Evolutionary conservation across 108 stramenopile species (phyloP).

Genomic region (Nannochloropsis salina): DNA sequence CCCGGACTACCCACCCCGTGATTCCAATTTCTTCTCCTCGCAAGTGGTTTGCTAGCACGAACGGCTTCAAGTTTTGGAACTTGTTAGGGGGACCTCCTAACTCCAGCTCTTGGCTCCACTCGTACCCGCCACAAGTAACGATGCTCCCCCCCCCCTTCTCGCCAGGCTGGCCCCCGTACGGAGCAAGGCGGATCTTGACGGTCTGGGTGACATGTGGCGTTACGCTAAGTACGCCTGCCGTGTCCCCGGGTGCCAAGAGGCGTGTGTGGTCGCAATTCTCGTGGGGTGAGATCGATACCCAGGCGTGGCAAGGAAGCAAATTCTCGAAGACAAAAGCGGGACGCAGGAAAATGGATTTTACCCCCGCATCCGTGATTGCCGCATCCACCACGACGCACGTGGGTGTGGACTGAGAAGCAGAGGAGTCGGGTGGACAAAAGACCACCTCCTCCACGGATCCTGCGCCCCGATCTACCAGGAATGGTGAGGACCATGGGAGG

Average conservation of each 20-base stretch:
- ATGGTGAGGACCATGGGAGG: background rate
- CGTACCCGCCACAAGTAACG: background rate
- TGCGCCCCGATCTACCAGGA: background rate
- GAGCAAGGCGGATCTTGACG: background rate
- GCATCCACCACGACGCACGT: constrained; percentile 2
- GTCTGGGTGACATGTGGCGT: background rate
- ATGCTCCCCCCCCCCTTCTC: background rate
- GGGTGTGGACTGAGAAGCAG: background rate
- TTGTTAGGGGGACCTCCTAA: background rate
- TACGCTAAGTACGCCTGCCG: background rate
- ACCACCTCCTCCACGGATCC: background rate
- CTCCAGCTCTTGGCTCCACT: background rate
- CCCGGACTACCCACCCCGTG: background rate
- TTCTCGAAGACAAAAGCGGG: background rate
- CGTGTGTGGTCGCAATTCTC: background rate
- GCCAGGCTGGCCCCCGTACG: background rate
- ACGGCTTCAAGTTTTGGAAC: constrained; percentile 8
- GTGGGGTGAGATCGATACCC: background rate
- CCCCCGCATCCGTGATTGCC: background rate
- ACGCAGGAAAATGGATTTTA: background rate
- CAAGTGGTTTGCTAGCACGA: background rate
- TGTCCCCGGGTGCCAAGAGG: background rate
- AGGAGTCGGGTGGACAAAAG: background rate
- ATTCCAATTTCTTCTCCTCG: background rate
- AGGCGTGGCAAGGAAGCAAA: background rate